Percentiles rank a stretch among this genome's conserved stretches.
phyloP scores from a whole-genome alignment of 2,329 filamentous ascomycete genomes.

The Curvularia spicifera region DNA sequence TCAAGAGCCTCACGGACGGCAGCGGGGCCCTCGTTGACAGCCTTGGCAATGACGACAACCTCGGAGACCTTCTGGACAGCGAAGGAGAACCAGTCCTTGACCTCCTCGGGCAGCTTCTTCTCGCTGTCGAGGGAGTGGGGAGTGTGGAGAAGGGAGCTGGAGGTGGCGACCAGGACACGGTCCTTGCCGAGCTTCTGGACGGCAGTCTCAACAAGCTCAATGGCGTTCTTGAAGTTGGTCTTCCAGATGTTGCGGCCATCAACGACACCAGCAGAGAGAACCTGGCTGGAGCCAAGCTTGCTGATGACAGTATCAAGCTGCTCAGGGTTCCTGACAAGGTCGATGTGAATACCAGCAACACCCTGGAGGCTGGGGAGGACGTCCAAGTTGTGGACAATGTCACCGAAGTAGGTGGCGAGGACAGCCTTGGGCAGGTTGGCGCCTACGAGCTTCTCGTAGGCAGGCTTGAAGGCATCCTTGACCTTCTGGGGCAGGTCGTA shows the following conservation, averaged over 20 bases:
- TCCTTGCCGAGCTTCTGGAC: slow-evolving; percentile 97
- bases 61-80: slow-evolving; percentile 92
- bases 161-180: slow-evolving; percentile 94
- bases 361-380: slow-evolving; percentile 74
- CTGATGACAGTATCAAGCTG: slow-evolving; percentile 86
- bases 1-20: slow-evolving; percentile 87
- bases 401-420: slow-evolving; percentile 97
- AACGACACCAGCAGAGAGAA: slow-evolving; percentile 94
- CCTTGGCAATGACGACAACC: slow-evolving; percentile 93
- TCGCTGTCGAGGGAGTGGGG: slow-evolving; percentile 97
- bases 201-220: slow-evolving; percentile 86
- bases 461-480: slow-evolving; percentile 97
- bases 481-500: slow-evolving; percentile 88
- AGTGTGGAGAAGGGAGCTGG: slow-evolving; percentile 96
- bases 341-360: slow-evolving; percentile 87
- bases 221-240: slow-evolving; percentile 96
- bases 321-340: slow-evolving; percentile 97
- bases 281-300: slow-evolving; percentile 85
- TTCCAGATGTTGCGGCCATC: slow-evolving; percentile 99
- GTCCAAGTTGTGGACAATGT: slow-evolving; percentile 98
- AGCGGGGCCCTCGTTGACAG: slow-evolving; percentile 89
- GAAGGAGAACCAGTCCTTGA: slow-evolving; percentile 98
- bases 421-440: slow-evolving; percentile 84
- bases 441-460: slow-evolving; percentile 88
- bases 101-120: slow-evolving; percentile 95